These are phyloP conservation scores for Lactuca saligna DNA, from an alignment of 129 eudicot genomes.

Conservation along the genomic window DNA sequence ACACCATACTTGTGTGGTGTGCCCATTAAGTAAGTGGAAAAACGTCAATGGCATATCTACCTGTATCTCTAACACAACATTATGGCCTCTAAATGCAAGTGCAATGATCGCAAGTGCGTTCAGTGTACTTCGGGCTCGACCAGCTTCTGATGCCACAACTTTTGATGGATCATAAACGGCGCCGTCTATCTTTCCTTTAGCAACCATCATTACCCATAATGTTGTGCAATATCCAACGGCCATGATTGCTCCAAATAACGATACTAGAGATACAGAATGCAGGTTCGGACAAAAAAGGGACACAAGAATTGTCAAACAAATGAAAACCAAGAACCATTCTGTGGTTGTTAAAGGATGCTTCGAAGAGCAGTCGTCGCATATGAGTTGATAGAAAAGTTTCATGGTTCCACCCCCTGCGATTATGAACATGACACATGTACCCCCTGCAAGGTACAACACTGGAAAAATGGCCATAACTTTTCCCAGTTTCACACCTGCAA, in stretches of 20 bases:
- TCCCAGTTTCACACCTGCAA: constrained; percentile 52
- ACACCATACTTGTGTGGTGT: not conserved
- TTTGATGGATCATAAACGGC: constrained; percentile 37
- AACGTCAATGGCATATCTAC: constrained; percentile 3
- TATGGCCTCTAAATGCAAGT: constrained; percentile 64
- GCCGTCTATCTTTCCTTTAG: constrained; percentile 32
- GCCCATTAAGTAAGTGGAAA: too few species aligned
- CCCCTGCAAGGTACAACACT: constrained; percentile 57
- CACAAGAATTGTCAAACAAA: constrained; percentile 43
- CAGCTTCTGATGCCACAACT: constrained; percentile 32
- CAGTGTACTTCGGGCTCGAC: constrained; percentile 32
- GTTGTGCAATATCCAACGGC: constrained; percentile 52
- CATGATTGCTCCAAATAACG: constrained; percentile 56
- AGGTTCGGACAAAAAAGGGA: constrained; percentile 57
- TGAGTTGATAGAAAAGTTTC: constrained; percentile 36
- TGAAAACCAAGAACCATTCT: constrained; percentile 55
- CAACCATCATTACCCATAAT: constrained; percentile 45
- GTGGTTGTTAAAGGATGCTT: constrained; percentile 28
- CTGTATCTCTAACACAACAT: constrained; percentile 70
- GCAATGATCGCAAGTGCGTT: constrained; percentile 60
- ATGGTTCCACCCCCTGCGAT: constrained; percentile 55
- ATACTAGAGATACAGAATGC: constrained; percentile 56
- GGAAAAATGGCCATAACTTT: constrained; percentile 51
- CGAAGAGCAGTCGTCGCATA: constrained; percentile 23
- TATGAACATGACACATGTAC: constrained; percentile 54